phyloP scores from a whole-genome alignment of 75 land plant genomes.

The Pseudotsuga menziesii region DNA sequence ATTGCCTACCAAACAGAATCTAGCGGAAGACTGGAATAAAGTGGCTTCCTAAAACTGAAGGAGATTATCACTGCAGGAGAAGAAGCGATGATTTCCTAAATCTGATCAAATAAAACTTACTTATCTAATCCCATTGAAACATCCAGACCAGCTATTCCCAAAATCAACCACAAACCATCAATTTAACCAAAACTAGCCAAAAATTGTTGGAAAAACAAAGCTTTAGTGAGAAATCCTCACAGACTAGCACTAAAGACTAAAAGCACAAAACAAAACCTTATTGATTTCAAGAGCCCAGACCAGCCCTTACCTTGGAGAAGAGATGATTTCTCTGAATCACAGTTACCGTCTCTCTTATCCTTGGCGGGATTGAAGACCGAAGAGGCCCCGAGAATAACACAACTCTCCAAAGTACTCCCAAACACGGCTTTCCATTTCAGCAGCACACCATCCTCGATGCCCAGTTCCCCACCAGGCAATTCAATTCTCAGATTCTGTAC shows the following conservation, averaged over 20 bases:
- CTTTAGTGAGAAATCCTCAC: background rate
- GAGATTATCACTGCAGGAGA: no score
- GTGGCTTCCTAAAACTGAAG: no score
- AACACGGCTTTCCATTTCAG: slow-evolving; percentile 61
- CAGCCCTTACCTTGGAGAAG: slow-evolving; percentile 9
- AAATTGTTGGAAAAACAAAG: background rate
- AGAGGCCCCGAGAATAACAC: slow-evolving; percentile 20
- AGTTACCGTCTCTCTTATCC: slow-evolving; percentile 3
- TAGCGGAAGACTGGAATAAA: no score
- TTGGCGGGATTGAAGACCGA: slow-evolving; percentile 6
- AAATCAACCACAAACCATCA: background rate
- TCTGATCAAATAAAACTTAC: background rate
- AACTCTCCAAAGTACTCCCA: slow-evolving; percentile 50
- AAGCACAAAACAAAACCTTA: background rate
- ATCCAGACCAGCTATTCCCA: background rate
- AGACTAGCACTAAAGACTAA: background rate
- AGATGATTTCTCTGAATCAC: background rate
- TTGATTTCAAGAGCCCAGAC: slow-evolving; percentile 2
- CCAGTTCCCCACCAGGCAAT: slow-evolving; percentile 49
- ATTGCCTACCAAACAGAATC: no score
- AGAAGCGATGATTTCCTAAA: no score
- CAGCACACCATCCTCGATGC: slow-evolving; percentile 51
- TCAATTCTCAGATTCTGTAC: slow-evolving; percentile 48
- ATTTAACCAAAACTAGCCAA: background rate
- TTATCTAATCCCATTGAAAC: background rate